Percentiles rank a stretch among this genome's conserved stretches.
Conservation (phyloP, 1,139 yeast species). For the Yamadazyma aaseri region DNA sequence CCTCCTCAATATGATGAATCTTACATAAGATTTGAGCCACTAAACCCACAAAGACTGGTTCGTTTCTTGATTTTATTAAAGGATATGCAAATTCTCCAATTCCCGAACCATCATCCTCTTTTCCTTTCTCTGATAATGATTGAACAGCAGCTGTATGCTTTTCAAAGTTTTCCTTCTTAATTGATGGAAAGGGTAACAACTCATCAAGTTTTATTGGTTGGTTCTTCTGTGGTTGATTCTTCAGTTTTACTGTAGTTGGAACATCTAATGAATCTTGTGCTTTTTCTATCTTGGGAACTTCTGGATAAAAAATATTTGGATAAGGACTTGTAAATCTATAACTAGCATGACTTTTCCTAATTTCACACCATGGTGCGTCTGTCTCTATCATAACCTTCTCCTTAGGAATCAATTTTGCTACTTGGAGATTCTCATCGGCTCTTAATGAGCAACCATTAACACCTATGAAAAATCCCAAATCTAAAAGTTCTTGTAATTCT, state of each 20-base stretch:
- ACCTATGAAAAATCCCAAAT: conserved; percentile 69
- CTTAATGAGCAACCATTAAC: conserved; percentile 92
- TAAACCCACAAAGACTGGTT: conserved; percentile 80
- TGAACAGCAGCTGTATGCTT: conserved; percentile 31
- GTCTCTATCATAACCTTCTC: conserved; percentile 79
- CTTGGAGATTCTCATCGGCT: conserved; percentile 68
- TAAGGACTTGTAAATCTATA: conserved; percentile 52
- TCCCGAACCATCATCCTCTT: conserved; percentile 11
- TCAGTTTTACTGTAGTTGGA: conserved; percentile 9
- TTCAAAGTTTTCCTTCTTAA: conserved; percentile 62
- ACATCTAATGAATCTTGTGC: conserved; percentile 4
- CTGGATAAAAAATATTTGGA: conserved; percentile 58
- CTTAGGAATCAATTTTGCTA: conserved; percentile 64
- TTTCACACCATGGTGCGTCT: conserved; percentile 98
- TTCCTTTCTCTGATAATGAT: conserved; percentile 9
- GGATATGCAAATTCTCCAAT: conserved; percentile 44
- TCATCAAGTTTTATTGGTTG: conserved; percentile 31
- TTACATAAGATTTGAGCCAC: conserved; percentile 78
- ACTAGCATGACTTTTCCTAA: conserved; percentile 79
- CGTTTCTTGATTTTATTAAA: conserved; percentile 81
- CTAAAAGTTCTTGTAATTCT: conserved; percentile 54
- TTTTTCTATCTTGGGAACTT: conserved; percentile 1
- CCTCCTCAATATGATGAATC: conserved; percentile 39
- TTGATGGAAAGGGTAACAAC: conserved; percentile 57
- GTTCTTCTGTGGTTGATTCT: conserved; percentile 2